These are phyloP conservation scores for Bipolaris oryzae DNA, from an alignment of 2,329 filamentous ascomycete species.

Conservation along the genomic window DNA sequence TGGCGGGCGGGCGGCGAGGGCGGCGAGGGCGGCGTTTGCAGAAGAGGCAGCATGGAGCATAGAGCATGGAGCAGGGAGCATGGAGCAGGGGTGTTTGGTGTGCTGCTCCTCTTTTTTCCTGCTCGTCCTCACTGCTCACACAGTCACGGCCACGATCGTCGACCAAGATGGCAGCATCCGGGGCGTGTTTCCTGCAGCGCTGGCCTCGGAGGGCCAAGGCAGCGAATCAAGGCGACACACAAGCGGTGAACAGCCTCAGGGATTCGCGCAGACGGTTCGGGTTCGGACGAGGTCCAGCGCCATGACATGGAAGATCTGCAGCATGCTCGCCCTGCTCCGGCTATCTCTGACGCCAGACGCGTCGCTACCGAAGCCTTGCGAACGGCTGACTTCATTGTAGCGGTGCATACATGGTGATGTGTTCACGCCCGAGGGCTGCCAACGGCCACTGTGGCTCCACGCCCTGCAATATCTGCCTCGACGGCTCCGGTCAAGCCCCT, in stretches of 20 bases:
- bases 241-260: slow-evolving; percentile 49
- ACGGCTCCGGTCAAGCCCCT: slow-evolving; percentile 22
- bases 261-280: slow-evolving; percentile 39
- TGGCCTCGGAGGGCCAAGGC: slow-evolving; percentile 27
- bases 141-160: slow-evolving; percentile 19
- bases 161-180: not conserved
- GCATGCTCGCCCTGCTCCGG: slow-evolving; percentile 44
- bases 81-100: slow-evolving; percentile 13
- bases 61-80: no score
- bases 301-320: slow-evolving; percentile 52
- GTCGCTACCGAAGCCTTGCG: slow-evolving; percentile 46
- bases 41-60: not conserved
- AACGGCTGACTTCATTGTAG: slow-evolving; percentile 47
- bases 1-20: slow-evolving; percentile 30
- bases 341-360: slow-evolving; percentile 41
- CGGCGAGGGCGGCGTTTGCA: slow-evolving; percentile 24
- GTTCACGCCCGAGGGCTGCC: slow-evolving; percentile 39
- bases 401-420: slow-evolving; percentile 45
- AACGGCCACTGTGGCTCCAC: slow-evolving; percentile 18
- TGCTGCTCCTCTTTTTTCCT: not conserved
- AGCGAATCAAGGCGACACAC: slow-evolving; percentile 41
- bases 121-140: no score
- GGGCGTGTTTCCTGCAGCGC: slow-evolving; percentile 12
- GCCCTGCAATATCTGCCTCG: slow-evolving; percentile 19
- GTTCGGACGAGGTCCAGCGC: slow-evolving; percentile 43